Evolutionary conservation across 1,284 basidiomycete genomes (phyloP), one percentile per base, ranked within the genome.

Genomic region (Mycena sp.): DNA sequence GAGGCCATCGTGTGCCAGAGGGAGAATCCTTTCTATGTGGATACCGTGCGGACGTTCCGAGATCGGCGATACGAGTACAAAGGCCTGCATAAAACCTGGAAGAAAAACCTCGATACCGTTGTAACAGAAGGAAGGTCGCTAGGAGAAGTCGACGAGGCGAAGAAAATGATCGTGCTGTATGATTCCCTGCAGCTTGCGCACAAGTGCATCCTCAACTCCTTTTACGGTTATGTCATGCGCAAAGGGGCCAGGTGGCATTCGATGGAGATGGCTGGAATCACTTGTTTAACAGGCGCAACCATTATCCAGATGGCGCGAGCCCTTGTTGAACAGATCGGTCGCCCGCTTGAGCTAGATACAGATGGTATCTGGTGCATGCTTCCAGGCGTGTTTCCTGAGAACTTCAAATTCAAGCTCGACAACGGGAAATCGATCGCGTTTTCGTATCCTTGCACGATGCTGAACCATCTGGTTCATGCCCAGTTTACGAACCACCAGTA

Each of bases 331-430:
- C 94, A 98, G 75, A 96, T 99, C 59, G 98, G 98, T 1, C 89
- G 98, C 19, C 98, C 98, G 1, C 88, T 99, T 56, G 98, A 99
- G 75, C 81, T 99, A 68, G 98, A 99, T 77, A 99, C 98, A 14
- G 98, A 99, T 77, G 98, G 98, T 71, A 99, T 99, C 70, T 99
- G 98, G 98, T 99, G 98, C 78, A 99, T 99, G 98, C 88, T 99
- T 25, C 98, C 98, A 6, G 95, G 95, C 10, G 88, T 95, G 12
- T 99, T 99, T 77, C 98, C 98, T 1, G 98, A 99, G 78, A 95
- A 99, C 80, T 99, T 99, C 87, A 92, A 90, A 74, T 99, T 99
- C 85, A 90, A 95, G 74, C 85, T 98, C 60, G 83, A 85, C 59
- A 91, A 87, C 71, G 97, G 98, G 64, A 99, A 99, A 81, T 83